Evolutionary conservation across 129 eudicot species (phyloP).

Genomic region (Oenanthe sinensis): DNA sequence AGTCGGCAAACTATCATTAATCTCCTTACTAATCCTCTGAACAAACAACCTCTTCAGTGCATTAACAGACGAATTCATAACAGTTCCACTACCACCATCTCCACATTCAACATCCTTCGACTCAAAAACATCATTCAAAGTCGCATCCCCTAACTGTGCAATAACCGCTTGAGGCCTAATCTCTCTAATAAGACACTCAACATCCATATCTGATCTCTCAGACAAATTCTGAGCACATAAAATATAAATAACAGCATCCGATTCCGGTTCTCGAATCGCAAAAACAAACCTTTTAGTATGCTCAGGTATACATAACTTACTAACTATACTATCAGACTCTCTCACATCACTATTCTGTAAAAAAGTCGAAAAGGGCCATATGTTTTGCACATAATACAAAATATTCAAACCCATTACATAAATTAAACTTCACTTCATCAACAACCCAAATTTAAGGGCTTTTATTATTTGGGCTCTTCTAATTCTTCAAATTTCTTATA

Average conservation of each 20-base stretch:
- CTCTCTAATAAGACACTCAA: constrained; percentile 52
- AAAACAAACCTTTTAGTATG: constrained; percentile 73
- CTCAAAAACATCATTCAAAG: constrained; percentile 16
- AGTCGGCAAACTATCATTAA: constrained; percentile 47
- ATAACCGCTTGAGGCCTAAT: constrained; percentile 76
- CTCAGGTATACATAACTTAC: constrained; percentile 47
- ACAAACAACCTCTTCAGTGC: constrained; percentile 38
- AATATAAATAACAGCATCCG: constrained; percentile 53
- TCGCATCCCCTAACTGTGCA: constrained; percentile 40
- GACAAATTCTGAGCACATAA: constrained; percentile 79
- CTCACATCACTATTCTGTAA: constrained; percentile 40
- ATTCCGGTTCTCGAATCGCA: constrained; percentile 60
- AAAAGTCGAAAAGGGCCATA: constrained; percentile 58
- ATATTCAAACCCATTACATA: constrained; percentile 23
- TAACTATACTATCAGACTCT: constrained; percentile 54
- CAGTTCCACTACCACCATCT: constrained; percentile 10
- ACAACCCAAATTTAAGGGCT: neutral
- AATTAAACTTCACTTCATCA: constrained; percentile 10
- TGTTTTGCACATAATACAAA: constrained; percentile 33
- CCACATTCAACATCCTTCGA: constrained; percentile 17
- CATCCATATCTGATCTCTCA: constrained; percentile 66
- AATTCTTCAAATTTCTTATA: neutral
- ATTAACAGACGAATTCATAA: constrained; percentile 57
- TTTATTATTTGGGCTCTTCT: neutral
- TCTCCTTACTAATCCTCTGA: neutral